Conservation (phyloP, 2,329 filamentous ascomycete genomes). For the Microcyclospora tardicrescens region DNA sequence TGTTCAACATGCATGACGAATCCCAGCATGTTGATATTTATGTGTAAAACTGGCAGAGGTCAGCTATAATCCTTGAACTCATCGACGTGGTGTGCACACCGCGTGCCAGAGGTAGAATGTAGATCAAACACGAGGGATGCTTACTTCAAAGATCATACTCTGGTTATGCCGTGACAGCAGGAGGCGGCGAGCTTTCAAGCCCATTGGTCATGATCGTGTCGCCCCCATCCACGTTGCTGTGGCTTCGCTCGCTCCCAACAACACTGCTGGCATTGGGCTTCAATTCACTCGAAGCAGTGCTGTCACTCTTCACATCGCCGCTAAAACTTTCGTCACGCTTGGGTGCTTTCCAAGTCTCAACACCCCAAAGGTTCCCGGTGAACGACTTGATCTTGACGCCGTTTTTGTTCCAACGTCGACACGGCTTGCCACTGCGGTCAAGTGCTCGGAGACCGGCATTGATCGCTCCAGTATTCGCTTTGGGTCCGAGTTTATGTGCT, state of each 20-base stretch:
- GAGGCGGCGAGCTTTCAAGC: slow-evolving; percentile 24
- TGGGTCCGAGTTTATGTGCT: slow-evolving; percentile 79
- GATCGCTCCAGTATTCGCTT: slow-evolving; percentile 93
- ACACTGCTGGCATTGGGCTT: slow-evolving; percentile 47
- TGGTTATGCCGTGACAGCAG: slow-evolving; percentile 25
- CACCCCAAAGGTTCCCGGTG: slow-evolving; percentile 71
- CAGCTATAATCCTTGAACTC: too few species aligned
- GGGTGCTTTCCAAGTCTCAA: slow-evolving; percentile 74
- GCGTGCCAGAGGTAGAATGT: not conserved
- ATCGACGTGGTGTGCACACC: too few species aligned
- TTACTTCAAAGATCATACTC: not conserved
- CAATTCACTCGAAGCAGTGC: slow-evolving; percentile 40
- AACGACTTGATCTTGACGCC: slow-evolving; percentile 81
- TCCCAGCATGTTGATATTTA: too few species aligned
- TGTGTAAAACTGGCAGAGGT: not conserved
- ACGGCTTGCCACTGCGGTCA: slow-evolving; percentile 82
- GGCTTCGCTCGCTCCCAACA: slow-evolving; percentile 48
- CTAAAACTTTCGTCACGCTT: slow-evolving; percentile 39
- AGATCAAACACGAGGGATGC: not conserved
- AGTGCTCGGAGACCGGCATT: slow-evolving; percentile 91
- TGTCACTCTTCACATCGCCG: slow-evolving; percentile 47
- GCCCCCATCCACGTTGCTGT: slow-evolving; percentile 36
- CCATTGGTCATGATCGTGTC: slow-evolving; percentile 18
- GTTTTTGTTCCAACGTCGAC: slow-evolving; percentile 79
- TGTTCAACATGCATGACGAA: too few species aligned